Evolutionary conservation across 768 basidiomycete genomes (phyloP).

Genomic region (Suillus decipiens): DNA sequence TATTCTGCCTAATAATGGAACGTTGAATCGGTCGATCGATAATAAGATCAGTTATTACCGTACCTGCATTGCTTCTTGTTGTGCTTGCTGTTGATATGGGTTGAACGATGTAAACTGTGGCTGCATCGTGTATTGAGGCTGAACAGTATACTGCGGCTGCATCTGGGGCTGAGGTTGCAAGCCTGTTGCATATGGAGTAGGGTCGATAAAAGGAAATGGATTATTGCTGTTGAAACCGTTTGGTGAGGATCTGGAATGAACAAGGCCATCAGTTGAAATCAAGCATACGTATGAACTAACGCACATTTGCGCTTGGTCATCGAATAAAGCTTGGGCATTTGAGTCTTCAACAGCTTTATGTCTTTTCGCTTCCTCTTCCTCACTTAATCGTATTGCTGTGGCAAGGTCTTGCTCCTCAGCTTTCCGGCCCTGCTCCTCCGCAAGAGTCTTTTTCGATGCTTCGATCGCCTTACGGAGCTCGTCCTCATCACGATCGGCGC

Average conservation of each 20-base stretch:
- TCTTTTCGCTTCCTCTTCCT: conserved; percentile 86
- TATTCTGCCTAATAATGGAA: conserved; percentile 39
- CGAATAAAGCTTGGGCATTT: conserved; percentile 78
- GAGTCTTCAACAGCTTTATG: conserved; percentile 70
- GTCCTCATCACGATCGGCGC: conserved; percentile 65
- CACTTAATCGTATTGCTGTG: conserved; percentile 80
- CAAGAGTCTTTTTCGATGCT: conserved; percentile 76
- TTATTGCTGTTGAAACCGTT: conserved; percentile 39
- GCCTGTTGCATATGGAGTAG: conserved; percentile 57
- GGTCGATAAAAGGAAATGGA: conserved; percentile 63
- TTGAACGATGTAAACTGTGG: conserved; percentile 94
- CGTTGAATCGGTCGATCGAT: too few species aligned
- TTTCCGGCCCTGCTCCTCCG: conserved; percentile 61
- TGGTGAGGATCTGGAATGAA: conserved; percentile 31
- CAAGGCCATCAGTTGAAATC: conserved; percentile 8
- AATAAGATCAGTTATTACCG: not conserved
- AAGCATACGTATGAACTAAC: conserved; percentile 31
- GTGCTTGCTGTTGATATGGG: conserved; percentile 89
- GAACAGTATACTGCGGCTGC: conserved; percentile 78
- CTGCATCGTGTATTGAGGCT: conserved; percentile 74
- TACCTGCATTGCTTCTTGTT: conserved; percentile 83
- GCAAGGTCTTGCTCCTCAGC: conserved; percentile 84
- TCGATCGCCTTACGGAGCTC: conserved; percentile 87
- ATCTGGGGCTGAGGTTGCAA: conserved; percentile 53
- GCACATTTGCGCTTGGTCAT: conserved; percentile 81